Conservation (phyloP, 805 yeast genomes). For the Suhomyces faveliae region DNA sequence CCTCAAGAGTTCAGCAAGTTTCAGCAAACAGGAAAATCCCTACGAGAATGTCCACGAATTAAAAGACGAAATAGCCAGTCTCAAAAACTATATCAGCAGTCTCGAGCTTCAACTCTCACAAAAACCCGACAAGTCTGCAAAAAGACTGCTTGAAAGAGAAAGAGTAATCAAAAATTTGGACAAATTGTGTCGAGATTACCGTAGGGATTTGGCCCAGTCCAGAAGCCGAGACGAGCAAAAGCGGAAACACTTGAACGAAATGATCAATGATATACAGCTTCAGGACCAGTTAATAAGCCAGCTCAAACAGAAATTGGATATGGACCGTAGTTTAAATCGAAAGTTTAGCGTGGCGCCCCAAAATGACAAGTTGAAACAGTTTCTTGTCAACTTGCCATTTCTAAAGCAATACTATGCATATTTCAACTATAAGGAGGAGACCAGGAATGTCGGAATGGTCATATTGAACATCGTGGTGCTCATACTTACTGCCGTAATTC, state of each 20-base stretch:
- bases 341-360: conserved; percentile 5
- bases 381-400: conserved; percentile 27
- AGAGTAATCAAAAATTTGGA: conserved; percentile 17
- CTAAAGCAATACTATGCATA: conserved; percentile 28
- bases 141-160: conserved; percentile 15
- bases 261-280: conserved; percentile 15
- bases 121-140: conserved; percentile 5
- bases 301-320: neutral
- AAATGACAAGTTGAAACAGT: conserved; percentile 9
- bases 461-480: conserved; percentile 22
- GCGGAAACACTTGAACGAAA: conserved; percentile 12
- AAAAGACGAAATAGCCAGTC: conserved; percentile 15
- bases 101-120: conserved; percentile 16
- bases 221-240: conserved; percentile 12
- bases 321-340: neutral
- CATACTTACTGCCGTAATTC: conserved; percentile 19
- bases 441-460: conserved; percentile 16
- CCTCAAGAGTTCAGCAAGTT: conserved; percentile 6
- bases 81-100: conserved; percentile 16
- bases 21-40: neutral
- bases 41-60: conserved; percentile 15
- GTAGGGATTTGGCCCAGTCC: conserved; percentile 3
- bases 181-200: conserved; percentile 10
- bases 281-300: conserved; percentile 22
- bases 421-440: conserved; percentile 24